Evolutionary conservation across 2,329 filamentous ascomycete species (phyloP), one percentile per base, ranked within the genome.

Genomic region (Biscogniauxia mediterranea): DNA sequence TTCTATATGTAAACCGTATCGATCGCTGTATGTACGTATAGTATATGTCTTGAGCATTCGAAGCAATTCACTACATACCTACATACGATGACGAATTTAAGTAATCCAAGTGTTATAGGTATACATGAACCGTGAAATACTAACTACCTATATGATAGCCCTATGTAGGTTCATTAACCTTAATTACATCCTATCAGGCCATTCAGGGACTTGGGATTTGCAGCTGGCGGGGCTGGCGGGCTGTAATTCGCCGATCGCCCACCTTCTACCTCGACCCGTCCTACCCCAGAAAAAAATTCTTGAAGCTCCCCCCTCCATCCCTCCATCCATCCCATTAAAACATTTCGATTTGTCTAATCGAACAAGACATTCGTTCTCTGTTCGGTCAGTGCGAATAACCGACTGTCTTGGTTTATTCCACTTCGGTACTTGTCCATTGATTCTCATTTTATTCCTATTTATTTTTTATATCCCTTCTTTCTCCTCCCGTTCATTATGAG

Each of bases 401-500:
- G 28, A 46, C 17, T n/a, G 13, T 46, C 6, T 7, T 52, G 50
- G 50, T 52, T 19, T 52, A 21, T 46, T 13, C 28, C n/a, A 59
- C 50, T 42, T 46, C 55, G 61, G 53, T 59, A 52, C 38, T 51
- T 17, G 38, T 61, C 42, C 57, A 54, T 57, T 59, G 58, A 61
- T n/a, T n/a, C n/a, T n/a, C n/a, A 69, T 65, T 55, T 58, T 64
- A 60, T 60, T 69, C 64, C 61, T 71, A 70, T 55, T 57, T 56
- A 59, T 64, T 60, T 57, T 63, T 57, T 53, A 54, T 63, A 28
- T 63, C 57, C 55, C 56, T 63, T 63, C 55, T 61, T 63, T 56
- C 61, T 54, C 55, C 59, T 66, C 66, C 52, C 66, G 53, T 68
- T 61, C 64, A 76, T 65, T 56, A 80, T 80, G 78, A 76, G 76